Conservation (phyloP, 2,329 filamentous ascomycete species). For the Penicillium sp. region DNA sequence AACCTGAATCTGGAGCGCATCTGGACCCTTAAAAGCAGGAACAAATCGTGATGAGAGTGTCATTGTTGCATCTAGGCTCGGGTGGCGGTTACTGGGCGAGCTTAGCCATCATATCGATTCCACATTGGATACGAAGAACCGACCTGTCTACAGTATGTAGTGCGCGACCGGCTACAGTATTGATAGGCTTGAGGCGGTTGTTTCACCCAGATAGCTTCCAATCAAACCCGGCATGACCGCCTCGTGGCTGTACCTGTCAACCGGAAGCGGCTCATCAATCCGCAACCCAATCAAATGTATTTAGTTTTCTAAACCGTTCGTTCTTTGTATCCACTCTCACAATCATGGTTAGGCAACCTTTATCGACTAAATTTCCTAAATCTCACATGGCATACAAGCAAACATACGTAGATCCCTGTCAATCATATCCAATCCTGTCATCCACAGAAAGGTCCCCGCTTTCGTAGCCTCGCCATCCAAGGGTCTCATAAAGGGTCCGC, state of each 20-base stretch:
- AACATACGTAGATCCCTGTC: not conserved
- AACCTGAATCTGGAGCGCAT: not conserved
- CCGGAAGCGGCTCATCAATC: not conserved
- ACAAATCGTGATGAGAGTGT: not conserved
- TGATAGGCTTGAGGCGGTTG: not conserved
- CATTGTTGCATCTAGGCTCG: not conserved
- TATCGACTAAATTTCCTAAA: not conserved
- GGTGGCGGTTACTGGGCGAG: not conserved
- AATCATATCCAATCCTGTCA: not conserved
- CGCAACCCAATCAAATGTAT: not conserved
- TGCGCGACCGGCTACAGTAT: too few relatives aligned
- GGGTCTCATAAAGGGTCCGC: not conserved
- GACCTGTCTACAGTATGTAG: too few relatives aligned
- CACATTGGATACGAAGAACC: not conserved
- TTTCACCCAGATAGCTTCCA: not conserved
- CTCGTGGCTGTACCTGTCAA: not conserved
- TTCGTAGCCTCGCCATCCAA: not conserved
- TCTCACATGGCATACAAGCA: not conserved
- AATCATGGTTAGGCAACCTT: too few relatives aligned
- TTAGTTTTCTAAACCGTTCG: too few relatives aligned
- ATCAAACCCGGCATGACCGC: not conserved
- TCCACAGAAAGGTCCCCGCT: not conserved
- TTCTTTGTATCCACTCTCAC: too few relatives aligned
- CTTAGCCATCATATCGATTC: not conserved
- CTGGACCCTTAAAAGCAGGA: not conserved